phyloP scores from a whole-genome alignment of 2,329 filamentous ascomycete species.

The Penicillium sp. region DNA sequence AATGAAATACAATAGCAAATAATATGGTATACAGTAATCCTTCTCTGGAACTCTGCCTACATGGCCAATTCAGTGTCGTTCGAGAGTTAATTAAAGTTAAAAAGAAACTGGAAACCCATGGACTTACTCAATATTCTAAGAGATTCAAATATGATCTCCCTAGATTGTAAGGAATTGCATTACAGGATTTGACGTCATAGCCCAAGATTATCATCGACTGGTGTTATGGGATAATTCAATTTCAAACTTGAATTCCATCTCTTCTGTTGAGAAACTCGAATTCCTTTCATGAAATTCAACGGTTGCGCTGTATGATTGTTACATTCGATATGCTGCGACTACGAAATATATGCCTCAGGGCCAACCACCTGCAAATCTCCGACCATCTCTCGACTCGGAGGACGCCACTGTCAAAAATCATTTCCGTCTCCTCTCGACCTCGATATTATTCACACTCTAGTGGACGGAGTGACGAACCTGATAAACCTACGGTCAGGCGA shows the following conservation, averaged over 20 bases:
- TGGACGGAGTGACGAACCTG: conserved; percentile 40
- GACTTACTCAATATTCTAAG: neutral
- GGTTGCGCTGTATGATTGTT: no score
- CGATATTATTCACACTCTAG: conserved; percentile 27
- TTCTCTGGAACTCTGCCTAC: no score
- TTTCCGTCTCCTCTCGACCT: conserved; percentile 7
- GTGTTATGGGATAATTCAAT: neutral
- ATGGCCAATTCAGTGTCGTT: no score
- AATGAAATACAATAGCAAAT: no score
- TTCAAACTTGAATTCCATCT: neutral
- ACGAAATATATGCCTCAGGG: neutral
- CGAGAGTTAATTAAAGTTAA: no score
- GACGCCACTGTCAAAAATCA: neutral
- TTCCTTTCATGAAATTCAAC: no score
- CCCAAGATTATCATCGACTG: neutral
- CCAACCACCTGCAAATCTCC: neutral
- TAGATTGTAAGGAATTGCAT: conserved; percentile 10
- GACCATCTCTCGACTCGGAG: neutral
- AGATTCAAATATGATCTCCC: neutral
- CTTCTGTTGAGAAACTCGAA: no score
- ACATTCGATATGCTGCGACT: neutral
- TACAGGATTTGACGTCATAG: conserved; percentile 39
- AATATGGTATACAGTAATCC: no score
- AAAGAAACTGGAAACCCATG: no score
- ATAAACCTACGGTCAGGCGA: conserved; percentile 38